These are phyloP conservation scores for Trametes punicea DNA, from an alignment of 768 basidiomycete genomes.

Conservation along the genomic window DNA sequence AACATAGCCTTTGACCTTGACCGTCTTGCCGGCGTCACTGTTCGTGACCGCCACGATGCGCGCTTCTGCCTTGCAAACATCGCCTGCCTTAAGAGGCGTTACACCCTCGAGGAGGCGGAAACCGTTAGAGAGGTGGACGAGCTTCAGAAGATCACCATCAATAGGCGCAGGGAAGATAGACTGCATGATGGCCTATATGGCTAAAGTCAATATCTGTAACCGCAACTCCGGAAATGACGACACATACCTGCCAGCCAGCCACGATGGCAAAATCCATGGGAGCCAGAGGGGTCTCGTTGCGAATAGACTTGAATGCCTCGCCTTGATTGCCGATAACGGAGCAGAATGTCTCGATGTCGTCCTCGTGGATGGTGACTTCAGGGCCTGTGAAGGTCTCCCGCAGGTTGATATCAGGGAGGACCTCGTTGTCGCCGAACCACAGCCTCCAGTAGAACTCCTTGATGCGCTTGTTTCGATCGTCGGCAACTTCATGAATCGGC, in stretches of 20 bases:
- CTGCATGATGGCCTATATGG: slow-evolving; percentile 90
- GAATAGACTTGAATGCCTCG: slow-evolving; percentile 80
- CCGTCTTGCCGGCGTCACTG: slow-evolving; percentile 87
- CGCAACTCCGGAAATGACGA: background rate
- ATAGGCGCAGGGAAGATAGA: slow-evolving; percentile 91
- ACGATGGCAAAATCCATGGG: slow-evolving; percentile 99
- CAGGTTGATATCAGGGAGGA: slow-evolving; percentile 74
- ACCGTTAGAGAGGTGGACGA: slow-evolving; percentile 96
- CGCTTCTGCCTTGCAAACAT: slow-evolving; percentile 87
- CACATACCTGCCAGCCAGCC: slow-evolving; percentile 91
- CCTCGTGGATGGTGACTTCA: slow-evolving; percentile 74
- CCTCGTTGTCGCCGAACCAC: slow-evolving; percentile 90
- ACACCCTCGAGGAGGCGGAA: slow-evolving; percentile 86
- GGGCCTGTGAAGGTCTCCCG: slow-evolving; percentile 83
- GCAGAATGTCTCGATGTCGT: slow-evolving; percentile 85
- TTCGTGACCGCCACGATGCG: slow-evolving; percentile 88
- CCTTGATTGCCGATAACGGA: slow-evolving; percentile 91
- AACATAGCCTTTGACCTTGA: slow-evolving; percentile 84
- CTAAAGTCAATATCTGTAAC: background rate
- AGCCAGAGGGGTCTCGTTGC: slow-evolving; percentile 70
- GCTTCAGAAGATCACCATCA: slow-evolving; percentile 91
- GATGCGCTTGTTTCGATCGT: slow-evolving; percentile 83
- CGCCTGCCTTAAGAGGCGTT: slow-evolving; percentile 74
- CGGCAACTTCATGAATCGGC: slow-evolving; percentile 88
- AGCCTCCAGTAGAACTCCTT: slow-evolving; percentile 98